Evolutionary conservation across 345 rosid species (phyloP).

Genomic region (Corchorus olitorius): DNA sequence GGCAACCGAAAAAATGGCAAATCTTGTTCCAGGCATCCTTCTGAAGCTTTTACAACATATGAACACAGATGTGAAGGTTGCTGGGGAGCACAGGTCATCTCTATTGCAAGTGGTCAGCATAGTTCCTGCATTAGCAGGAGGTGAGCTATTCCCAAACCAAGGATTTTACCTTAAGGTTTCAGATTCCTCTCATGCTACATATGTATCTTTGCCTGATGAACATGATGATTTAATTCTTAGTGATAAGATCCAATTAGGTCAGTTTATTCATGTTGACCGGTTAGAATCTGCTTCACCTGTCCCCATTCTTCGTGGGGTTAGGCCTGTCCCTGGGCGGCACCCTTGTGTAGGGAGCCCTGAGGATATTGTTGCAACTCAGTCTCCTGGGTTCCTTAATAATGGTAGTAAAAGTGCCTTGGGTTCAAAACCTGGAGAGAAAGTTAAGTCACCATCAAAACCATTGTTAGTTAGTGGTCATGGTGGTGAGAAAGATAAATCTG

Average conservation of each 20-base stretch:
- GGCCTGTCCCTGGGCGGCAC: conserved; percentile 96
- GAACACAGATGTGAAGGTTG: conserved; percentile 95
- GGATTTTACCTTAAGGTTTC: conserved; percentile 97
- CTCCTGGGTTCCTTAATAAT: conserved; percentile 68
- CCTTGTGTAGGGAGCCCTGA: conserved; percentile 95
- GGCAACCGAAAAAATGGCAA: conserved; percentile 65
- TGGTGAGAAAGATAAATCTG: conserved; percentile 54
- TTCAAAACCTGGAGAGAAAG: conserved; percentile 52
- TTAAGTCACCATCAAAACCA: conserved; percentile 41
- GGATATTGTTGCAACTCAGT: conserved; percentile 86
- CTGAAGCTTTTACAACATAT: conserved; percentile 95
- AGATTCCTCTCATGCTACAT: conserved; percentile 97
- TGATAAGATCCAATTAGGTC: conserved; percentile 94
- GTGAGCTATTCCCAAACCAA: conserved; percentile 86
- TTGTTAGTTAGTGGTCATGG: conserved; percentile 24
- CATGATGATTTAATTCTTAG: conserved; percentile 94
- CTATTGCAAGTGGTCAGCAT: conserved; percentile 90
- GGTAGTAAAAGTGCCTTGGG: conserved; percentile 30
- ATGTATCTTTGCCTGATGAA: conserved; percentile 91
- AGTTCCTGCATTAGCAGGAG: conserved; percentile 95
- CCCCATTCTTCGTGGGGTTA: conserved; percentile 86
- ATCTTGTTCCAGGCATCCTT: conserved; percentile 92
- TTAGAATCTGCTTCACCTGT: conserved; percentile 92
- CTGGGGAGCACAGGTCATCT: conserved; percentile 94
- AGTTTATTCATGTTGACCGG: conserved; percentile 92